Base-by-base conservation (phyloP, 768 basidiomycete genomes). In the Cystobasidium ongulense region DNA sequence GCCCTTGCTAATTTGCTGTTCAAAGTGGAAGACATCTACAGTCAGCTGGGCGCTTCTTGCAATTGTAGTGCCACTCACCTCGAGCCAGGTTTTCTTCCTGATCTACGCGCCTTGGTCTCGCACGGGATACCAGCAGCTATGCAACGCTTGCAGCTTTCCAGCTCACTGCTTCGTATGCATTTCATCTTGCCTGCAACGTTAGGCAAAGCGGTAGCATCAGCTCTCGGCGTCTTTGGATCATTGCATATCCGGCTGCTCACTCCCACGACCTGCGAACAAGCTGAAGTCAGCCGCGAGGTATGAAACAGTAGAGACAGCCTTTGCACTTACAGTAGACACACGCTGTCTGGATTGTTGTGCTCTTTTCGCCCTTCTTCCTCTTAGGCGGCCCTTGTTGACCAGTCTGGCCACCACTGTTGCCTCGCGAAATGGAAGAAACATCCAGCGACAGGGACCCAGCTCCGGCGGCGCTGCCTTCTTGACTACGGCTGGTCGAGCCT, bases 301-400 rank as follows among this genome's bases (percentile, higher is more conserved):
- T 21, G 21, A n/a, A n/a, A n/a, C 46, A 50, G 46, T 50, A 50
- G 21, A 50, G 21, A 50, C n/a, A 8, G 46, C 21, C 46, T 11
- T 8, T 7, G 10, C n/a, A 29, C 57, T 59, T 23, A 59, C 57
- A 59, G 21, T 59, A 59, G 1, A 59, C 57, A 59, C 57, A 59
- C 5, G 57, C 57, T 59, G 57, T 59, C 25, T 59, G 57, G 21
- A 59, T 59, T 13, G 57, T 59, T 15, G 57, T 59, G 25, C 57
- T 59, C 27, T 59, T 59, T 23, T 59, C 57, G 15, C 57, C 57
- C 33, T 59, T 59, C 57, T 59, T 59, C 25, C 57, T 11, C 57
- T 59, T 59, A 15, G 57, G 57, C 21, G 57, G 57, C 25, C 29
- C 29, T 13, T 11, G 25, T 27, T 59, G 57, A 11, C 29, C 25